phyloP scores from a whole-genome alignment of 192 early-diverging fungal species.

The Kickxella alabastrina region DNA sequence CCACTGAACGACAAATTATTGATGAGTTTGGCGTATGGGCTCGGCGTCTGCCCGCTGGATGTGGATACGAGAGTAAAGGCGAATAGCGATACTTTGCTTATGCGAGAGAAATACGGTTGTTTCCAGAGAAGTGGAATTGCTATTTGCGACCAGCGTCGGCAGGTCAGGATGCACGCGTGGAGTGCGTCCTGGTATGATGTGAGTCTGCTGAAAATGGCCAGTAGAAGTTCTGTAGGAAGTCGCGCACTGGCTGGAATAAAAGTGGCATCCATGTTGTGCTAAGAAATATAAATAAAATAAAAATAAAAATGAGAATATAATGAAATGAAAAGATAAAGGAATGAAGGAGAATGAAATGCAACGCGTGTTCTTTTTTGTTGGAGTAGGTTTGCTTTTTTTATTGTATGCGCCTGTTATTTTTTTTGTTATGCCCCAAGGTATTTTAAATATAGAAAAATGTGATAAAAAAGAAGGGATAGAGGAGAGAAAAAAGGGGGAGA shows the following conservation, averaged over 20 bases:
- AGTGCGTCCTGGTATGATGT: slow-evolving; percentile 28
- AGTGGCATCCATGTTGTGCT: not conserved
- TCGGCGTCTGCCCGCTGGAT: slow-evolving; percentile 10
- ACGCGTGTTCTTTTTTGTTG: too few species aligned
- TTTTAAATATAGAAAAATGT: too few species aligned
- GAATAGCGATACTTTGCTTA: slow-evolving; percentile 37
- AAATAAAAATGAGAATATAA: not conserved
- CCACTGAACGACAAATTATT: slow-evolving; percentile 40
- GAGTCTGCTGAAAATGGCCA: slow-evolving; percentile 24
- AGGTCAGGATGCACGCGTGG: slow-evolving; percentile 40
- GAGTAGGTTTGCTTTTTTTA: not conserved
- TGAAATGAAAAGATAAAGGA: not conserved
- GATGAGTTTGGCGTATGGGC: slow-evolving; percentile 24
- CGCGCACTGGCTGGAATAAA: slow-evolving; percentile 13
- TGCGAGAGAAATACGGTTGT: slow-evolving; percentile 40
- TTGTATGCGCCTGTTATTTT: not conserved
- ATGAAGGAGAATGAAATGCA: not conserved
- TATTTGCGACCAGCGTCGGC: slow-evolving; percentile 48
- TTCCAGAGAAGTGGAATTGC: slow-evolving; percentile 52
- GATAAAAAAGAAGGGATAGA: too few species aligned
- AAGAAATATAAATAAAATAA: too few species aligned
- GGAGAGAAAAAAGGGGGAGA: too few species aligned
- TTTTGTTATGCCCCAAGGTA: too few species aligned
- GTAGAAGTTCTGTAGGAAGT: slow-evolving; percentile 34
- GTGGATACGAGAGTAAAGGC: slow-evolving; percentile 20